Conservation (phyloP, 306 rosid species). For the Fragaria vesca region DNA sequence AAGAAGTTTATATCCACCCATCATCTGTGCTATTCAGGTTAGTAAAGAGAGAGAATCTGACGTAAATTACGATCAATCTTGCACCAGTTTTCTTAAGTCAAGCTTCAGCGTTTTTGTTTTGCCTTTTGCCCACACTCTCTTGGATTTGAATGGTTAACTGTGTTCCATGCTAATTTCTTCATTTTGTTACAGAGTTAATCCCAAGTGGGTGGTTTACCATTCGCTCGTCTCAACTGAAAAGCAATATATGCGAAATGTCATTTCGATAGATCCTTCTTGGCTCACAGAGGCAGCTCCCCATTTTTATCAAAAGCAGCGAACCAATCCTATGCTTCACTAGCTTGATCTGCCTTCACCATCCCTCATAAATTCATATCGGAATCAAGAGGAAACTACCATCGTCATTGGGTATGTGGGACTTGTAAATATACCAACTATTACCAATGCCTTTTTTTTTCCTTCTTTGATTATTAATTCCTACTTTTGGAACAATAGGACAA, state of each 20-base stretch:
- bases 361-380: background rate
- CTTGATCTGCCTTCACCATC: slow-evolving; percentile 3
- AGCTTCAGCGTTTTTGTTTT: background rate
- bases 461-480: too few species aligned
- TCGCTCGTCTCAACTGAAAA: slow-evolving; percentile 82
- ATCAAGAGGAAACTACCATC: background rate
- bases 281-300: slow-evolving; percentile 84
- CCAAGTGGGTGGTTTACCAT: slow-evolving; percentile 83
- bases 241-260: slow-evolving; percentile 89
- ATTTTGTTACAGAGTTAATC: slow-evolving; percentile 70
- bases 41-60: slow-evolving; percentile 16
- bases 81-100: background rate
- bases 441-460: too few species aligned
- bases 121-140: background rate
- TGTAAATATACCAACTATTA: too few species aligned
- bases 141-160: background rate
- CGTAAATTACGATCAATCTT: background rate
- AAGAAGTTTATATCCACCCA: slow-evolving; percentile 90
- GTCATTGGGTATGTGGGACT: too few species aligned
- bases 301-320: slow-evolving; percentile 67
- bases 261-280: slow-evolving; percentile 76
- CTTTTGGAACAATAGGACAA: too few species aligned
- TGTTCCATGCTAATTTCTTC: background rate
- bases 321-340: slow-evolving; percentile 40
- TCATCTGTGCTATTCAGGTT: slow-evolving; percentile 91